Base-by-base conservation (phyloP, 1,284 basidiomycete species). In the Hymenochaete sp. region DNA sequence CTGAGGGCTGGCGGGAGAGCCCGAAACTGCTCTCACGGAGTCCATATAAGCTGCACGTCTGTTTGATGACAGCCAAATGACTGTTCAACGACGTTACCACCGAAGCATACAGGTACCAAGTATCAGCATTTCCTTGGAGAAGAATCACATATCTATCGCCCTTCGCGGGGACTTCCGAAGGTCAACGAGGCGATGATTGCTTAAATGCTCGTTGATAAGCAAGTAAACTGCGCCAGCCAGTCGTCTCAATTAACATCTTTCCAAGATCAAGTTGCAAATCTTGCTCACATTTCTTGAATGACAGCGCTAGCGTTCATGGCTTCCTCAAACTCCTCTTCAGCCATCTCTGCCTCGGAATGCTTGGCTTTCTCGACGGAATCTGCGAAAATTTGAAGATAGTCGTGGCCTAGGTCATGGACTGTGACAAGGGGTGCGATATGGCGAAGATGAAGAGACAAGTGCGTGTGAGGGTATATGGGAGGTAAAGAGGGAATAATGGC, bases 351-450 rank as follows among this genome's bases (percentile, higher is more conserved):
- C 2, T 69, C 66, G 0, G 75, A 73, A 52, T 80, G 79, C 25
- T 81, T 70, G 18, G 79, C 86, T n/a, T 83, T 67, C 56, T 90
- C 84, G 35, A 92, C 73, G 1, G 79, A 79, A 37, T 78, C 75
- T 51, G 84, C 81, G 56, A 87, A 91, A 52, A 82, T 77, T 63
- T 86, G 77, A 39, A 87, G 40, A 24, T 47, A 44, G 2, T 38
- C 40, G 13, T 47, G 36, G 16, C 44, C 42, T 9, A 16, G 18
- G 2, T 32, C 26, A n/a, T 46, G 38, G 8, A 38, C 43, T 10
- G 43, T 18, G 16, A 87, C 63, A 3, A 91, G 68, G 0, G 85
- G 83, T 2, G 77, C 60, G 21, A 86, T 72, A 58, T 78, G 81
- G 36, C 81, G 74, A 56, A 83, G 80, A 60, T 87, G 82, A 58